phyloP scores from a whole-genome alignment of 2,329 filamentous ascomycete genomes.

The Knufia petricola region DNA sequence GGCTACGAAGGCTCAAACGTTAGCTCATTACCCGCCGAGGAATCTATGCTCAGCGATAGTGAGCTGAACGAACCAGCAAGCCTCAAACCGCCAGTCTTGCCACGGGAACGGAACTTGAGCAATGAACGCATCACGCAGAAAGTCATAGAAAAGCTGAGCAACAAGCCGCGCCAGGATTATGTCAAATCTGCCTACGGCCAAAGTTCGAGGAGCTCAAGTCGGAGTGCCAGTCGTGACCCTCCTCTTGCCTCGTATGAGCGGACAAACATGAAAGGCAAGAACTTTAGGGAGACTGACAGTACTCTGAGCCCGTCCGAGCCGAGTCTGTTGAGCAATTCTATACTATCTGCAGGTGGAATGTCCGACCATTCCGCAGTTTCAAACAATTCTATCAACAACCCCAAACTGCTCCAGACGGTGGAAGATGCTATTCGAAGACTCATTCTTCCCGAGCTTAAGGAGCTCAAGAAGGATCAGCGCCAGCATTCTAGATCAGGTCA shows the following conservation, averaged over 20 bases:
- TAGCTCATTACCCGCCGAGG: conserved; percentile 4
- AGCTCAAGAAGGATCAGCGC: conserved; percentile 81
- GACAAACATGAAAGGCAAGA: conserved; percentile 40
- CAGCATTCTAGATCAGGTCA: conserved; percentile 51
- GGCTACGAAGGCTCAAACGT: conserved; percentile 3
- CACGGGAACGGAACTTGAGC: conserved; percentile 54
- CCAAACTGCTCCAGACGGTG: conserved; percentile 79
- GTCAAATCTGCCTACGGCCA: conserved; percentile 33
- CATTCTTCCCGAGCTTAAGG: conserved; percentile 83
- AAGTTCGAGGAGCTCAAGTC: conserved; percentile 36
- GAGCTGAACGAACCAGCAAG: conserved; percentile 32
- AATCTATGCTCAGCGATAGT: conserved; percentile 10
- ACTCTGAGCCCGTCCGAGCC: conserved; percentile 48
- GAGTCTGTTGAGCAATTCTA: conserved; percentile 48
- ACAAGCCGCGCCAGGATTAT: conserved; percentile 35
- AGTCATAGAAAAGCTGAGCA: conserved; percentile 57
- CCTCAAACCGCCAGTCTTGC: conserved; percentile 50
- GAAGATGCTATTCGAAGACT: conserved; percentile 85
- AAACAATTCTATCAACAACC: conserved; percentile 79
- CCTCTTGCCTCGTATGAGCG: conserved; percentile 31
- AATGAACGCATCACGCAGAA: conserved; percentile 59
- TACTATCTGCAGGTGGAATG: conserved; percentile 40
- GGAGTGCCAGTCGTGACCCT: conserved; percentile 36
- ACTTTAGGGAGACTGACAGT: conserved; percentile 42
- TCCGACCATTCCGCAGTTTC: conserved; percentile 50